Percentiles rank a stretch among this genome's conserved stretches.
Evolutionary conservation across 75 land plant species (phyloP).

Genomic region (Selaginella tamariscina): DNA sequence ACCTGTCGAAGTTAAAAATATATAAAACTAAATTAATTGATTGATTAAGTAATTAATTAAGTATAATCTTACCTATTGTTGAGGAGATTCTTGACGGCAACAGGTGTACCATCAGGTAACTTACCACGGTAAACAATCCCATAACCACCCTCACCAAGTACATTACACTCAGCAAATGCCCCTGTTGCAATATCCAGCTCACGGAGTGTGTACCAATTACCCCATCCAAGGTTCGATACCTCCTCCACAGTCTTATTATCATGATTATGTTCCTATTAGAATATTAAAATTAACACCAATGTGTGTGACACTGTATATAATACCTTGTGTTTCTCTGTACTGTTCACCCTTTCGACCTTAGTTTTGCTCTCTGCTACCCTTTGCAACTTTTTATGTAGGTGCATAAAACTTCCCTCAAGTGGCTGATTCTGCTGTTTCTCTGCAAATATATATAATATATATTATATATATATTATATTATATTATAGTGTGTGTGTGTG

Average conservation of each 20-base stretch:
- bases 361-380: not conserved
- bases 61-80: conserved; percentile 10
- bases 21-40: too few species aligned
- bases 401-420: not conserved
- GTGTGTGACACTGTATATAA: not conserved
- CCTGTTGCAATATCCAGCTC: conserved; percentile 2
- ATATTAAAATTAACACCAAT: not conserved
- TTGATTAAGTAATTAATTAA: too few species aligned
- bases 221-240: not conserved
- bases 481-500: too few species aligned
- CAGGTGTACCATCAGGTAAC: conserved; percentile 3
- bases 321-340: not conserved
- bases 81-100: conserved; percentile 10
- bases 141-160: conserved; percentile 7
- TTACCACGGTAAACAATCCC: conserved; percentile 9
- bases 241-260: not conserved
- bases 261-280: not conserved
- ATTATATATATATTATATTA: too few species aligned
- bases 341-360: not conserved
- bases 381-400: not conserved
- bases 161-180: conserved; percentile 4
- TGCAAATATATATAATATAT: too few species aligned
- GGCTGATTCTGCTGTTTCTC: not conserved
- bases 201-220: not conserved
- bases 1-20: too few species aligned